Evolutionary conservation across 768 basidiomycete species (phyloP).

Genomic region (Mycena vitilis): DNA sequence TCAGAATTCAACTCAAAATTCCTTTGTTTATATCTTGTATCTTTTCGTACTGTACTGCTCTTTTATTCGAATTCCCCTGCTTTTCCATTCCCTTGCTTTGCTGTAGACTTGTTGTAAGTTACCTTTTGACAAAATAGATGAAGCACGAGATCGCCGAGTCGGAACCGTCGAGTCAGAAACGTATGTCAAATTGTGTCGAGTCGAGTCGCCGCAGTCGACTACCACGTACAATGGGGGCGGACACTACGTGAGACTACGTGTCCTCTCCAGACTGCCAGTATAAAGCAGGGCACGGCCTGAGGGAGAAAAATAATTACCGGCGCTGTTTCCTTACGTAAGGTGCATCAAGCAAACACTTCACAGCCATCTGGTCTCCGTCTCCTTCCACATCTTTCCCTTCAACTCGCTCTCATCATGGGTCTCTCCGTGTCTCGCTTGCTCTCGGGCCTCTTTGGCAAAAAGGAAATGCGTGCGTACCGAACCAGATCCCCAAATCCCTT

Average conservation of each 20-base stretch:
- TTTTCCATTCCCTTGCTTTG: background rate
- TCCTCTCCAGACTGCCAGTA: slow-evolving; percentile 1
- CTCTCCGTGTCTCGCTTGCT: slow-evolving; percentile 81
- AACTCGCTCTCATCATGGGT: slow-evolving; percentile 67
- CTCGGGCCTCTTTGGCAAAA: slow-evolving; percentile 93
- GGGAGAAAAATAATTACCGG: background rate
- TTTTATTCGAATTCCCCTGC: background rate
- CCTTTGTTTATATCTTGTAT: background rate
- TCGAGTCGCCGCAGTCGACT: slow-evolving; percentile 1
- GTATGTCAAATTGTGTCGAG: slow-evolving; percentile 6
- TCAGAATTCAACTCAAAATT: slow-evolving; percentile 1
- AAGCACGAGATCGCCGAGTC: slow-evolving; percentile 13
- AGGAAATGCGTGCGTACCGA: slow-evolving; percentile 94
- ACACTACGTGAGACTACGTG: slow-evolving; percentile 21
- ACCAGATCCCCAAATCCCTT: slow-evolving; percentile 44
- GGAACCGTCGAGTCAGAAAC: slow-evolving; percentile 15
- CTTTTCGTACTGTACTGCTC: background rate
- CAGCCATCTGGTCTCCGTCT: slow-evolving; percentile 22
- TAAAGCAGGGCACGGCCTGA: background rate
- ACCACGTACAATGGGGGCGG: slow-evolving; percentile 12
- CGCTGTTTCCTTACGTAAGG: background rate
- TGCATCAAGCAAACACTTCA: slow-evolving; percentile 1
- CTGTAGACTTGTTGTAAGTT: background rate
- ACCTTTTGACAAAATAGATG: background rate
- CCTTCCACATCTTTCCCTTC: slow-evolving; percentile 27